Conservation (phyloP, 2,329 filamentous ascomycete genomes). For the Lojkania enalia region DNA sequence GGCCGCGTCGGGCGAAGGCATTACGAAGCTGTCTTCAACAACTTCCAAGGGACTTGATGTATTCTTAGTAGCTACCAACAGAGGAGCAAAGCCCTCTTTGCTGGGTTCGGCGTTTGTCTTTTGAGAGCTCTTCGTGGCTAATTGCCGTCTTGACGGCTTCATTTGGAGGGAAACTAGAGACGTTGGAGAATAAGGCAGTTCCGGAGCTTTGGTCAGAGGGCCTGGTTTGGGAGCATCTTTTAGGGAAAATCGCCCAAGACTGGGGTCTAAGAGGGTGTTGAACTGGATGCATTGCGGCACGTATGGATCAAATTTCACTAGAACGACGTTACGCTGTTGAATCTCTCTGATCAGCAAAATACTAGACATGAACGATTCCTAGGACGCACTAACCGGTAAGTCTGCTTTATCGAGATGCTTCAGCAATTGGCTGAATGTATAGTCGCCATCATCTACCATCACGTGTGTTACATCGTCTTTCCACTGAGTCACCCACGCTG, state of each 20-base stretch:
- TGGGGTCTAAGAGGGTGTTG: slow-evolving; percentile 52
- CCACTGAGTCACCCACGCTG: slow-evolving; percentile 66
- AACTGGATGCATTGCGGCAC: slow-evolving; percentile 50
- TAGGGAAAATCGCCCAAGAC: slow-evolving; percentile 63
- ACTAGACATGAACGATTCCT: background rate
- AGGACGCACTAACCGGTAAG: slow-evolving; percentile 52
- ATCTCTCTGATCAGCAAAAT: slow-evolving; percentile 7
- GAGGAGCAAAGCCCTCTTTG: slow-evolving; percentile 33
- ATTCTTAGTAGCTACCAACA: slow-evolving; percentile 7
- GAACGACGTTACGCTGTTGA: slow-evolving; percentile 44
- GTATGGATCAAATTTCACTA: slow-evolving; percentile 55
- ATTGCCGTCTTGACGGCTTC: slow-evolving; percentile 52
- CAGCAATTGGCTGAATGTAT: slow-evolving; percentile 67
- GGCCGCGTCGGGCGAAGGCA: slow-evolving; percentile 13
- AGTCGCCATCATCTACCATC: slow-evolving; percentile 68
- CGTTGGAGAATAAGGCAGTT: slow-evolving; percentile 10
- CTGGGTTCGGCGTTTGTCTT: slow-evolving; percentile 43
- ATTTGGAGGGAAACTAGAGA: slow-evolving; percentile 52
- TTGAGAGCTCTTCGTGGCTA: slow-evolving; percentile 39
- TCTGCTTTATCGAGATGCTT: slow-evolving; percentile 55
- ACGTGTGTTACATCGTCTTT: slow-evolving; percentile 69
- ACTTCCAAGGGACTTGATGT: slow-evolving; percentile 15
- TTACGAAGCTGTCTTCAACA: slow-evolving; percentile 37
- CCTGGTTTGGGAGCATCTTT: slow-evolving; percentile 50
- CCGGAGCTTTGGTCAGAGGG: slow-evolving; percentile 3